phyloP scores from a whole-genome alignment of 176 grass and related monocot genomes.

The Ensete glaucum region DNA sequence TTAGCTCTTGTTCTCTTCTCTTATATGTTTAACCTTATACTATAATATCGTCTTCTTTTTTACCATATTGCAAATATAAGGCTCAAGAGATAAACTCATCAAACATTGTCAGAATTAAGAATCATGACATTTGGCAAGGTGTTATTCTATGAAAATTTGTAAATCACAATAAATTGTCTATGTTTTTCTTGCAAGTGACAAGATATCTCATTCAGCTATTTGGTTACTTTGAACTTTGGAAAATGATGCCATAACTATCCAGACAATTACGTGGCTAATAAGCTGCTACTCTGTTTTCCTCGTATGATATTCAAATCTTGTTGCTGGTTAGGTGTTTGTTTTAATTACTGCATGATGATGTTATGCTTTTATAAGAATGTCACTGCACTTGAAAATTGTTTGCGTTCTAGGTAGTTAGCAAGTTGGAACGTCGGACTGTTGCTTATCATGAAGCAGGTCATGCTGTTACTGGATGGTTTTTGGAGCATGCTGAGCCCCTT shows the following conservation, averaged over 20 bases:
- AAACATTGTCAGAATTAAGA: too few relatives aligned
- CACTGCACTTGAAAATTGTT: slow-evolving; percentile 12
- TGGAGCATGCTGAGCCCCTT: slow-evolving; percentile 85
- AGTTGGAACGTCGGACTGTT: slow-evolving; percentile 75
- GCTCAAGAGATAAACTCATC: too few relatives aligned
- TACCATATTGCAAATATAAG: too few relatives aligned
- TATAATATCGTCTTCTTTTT: too few relatives aligned
- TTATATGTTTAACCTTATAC: too few relatives aligned
- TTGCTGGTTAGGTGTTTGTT: neutral
- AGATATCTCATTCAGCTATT: neutral
- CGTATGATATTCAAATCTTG: neutral
- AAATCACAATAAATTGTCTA: neutral
- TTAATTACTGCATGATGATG: neutral
- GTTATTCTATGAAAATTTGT: too few relatives aligned
- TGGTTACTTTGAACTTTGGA: neutral
- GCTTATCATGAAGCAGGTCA: slow-evolving; percentile 95
- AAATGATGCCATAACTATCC: neutral
- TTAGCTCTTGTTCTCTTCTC: neutral
- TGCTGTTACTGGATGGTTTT: slow-evolving; percentile 93
- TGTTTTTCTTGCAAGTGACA: neutral
- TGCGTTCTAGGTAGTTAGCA: slow-evolving; percentile 60
- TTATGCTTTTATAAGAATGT: neutral
- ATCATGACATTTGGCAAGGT: too few relatives aligned
- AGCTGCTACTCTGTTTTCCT: neutral
- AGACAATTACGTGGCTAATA: neutral